Evolutionary conservation across 768 basidiomycete species (phyloP).

Genomic region (Melanogaster broomeanus): DNA sequence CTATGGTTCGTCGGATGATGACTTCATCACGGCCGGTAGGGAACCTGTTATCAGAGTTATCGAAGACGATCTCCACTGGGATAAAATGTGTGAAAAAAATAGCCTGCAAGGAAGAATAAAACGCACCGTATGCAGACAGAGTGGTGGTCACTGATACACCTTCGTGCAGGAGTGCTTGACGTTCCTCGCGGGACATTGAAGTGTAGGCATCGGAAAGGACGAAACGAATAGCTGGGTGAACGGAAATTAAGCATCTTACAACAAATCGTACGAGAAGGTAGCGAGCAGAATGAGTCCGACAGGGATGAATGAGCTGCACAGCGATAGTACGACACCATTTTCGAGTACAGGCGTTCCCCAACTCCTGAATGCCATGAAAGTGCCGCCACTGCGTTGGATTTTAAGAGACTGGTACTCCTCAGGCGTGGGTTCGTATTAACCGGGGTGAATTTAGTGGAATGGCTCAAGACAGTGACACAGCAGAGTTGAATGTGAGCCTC

Average conservation of each 20-base stretch:
- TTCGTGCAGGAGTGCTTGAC: constrained; percentile 91
- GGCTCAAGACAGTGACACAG: no score
- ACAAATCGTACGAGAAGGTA: not conserved
- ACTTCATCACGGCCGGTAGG: constrained; percentile 89
- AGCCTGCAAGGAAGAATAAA: not conserved
- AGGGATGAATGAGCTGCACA: no score
- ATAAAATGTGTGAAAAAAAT: not conserved
- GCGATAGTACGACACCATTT: no score
- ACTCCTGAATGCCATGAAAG: no score
- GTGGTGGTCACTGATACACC: constrained; percentile 87
- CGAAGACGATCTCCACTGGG: constrained; percentile 88
- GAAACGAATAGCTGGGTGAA: constrained; percentile 81
- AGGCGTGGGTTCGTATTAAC: no score
- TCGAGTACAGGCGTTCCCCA: no score
- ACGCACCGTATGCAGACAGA: constrained; percentile 83
- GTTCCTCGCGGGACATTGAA: constrained; percentile 91
- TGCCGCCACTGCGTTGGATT: no score
- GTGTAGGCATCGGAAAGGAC: constrained; percentile 98
- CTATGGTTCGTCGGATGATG: constrained; percentile 90
- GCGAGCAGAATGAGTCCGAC: no score
- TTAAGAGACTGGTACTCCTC: no score
- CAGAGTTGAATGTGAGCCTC: no score
- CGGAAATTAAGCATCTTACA: constrained; percentile 4
- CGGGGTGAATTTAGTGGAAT: no score
- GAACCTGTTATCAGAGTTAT: constrained; percentile 92